These are phyloP conservation scores for Trifolium fragiferum DNA, from an alignment of 306 rosid genomes.

Conservation along the genomic window DNA sequence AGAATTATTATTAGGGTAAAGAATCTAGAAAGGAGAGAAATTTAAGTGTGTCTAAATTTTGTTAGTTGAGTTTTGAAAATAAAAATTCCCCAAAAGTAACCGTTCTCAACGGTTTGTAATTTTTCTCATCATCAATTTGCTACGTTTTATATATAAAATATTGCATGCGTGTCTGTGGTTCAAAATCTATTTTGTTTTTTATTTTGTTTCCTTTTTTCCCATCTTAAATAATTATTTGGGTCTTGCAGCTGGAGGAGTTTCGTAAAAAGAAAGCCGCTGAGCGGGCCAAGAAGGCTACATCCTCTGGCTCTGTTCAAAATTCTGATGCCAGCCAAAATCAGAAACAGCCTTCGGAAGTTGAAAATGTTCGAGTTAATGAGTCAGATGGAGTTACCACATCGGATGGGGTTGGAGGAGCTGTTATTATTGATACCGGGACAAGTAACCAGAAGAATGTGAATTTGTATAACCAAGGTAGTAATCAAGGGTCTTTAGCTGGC, in stretches of 20 bases:
- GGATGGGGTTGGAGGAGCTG: conserved; percentile 50
- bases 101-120: not conserved
- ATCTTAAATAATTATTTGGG: conserved; percentile 33
- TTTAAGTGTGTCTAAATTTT: not conserved
- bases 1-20: not conserved
- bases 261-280: conserved; percentile 94
- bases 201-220: not conserved
- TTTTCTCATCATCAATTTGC: conserved; percentile 7
- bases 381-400: conserved; percentile 75
- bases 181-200: not conserved
- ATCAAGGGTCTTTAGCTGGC: conserved; percentile 49
- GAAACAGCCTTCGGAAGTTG: conserved; percentile 69
- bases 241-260: conserved; percentile 89
- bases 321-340: conserved; percentile 57
- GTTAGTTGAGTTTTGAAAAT: not conserved
- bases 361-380: conserved; percentile 57
- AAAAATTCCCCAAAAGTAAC: not conserved
- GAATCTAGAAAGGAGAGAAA: not conserved
- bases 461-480: conserved; percentile 50
- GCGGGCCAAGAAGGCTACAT: conserved; percentile 67
- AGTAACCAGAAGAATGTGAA: conserved; percentile 46
- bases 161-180: not conserved
- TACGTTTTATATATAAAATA: not conserved
- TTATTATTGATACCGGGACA: conserved; percentile 42
- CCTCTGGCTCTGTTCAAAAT: conserved; percentile 47